A percentile compares a stretch with the other conserved stretches of the same genome.
These are phyloP conservation scores for Mortierella alpina DNA, from an alignment of 192 early-diverging fungal species.

Conservation along the genomic window DNA sequence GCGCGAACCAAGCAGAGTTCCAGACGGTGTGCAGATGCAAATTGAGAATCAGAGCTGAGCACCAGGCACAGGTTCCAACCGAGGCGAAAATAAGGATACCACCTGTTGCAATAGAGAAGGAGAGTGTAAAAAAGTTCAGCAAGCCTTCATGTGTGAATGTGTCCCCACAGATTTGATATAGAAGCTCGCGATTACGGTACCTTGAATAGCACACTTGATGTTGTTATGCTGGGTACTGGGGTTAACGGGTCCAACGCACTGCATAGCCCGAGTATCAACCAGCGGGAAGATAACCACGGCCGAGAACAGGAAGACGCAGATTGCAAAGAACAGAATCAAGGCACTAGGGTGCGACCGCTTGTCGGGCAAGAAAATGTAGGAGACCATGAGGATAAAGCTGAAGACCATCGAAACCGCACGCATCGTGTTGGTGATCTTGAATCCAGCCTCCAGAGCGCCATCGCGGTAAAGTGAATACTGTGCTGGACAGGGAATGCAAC, in stretches of 20 bases:
- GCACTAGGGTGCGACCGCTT: slow-evolving; percentile 63
- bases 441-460: slow-evolving; percentile 52
- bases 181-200: slow-evolving; percentile 8
- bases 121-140: not conserved
- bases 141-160: not conserved
- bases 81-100: slow-evolving; percentile 61
- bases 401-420: slow-evolving; percentile 56
- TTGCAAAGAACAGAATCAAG: slow-evolving; percentile 57
- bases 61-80: slow-evolving; percentile 55
- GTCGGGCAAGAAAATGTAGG: slow-evolving; percentile 60
- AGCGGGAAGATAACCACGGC: slow-evolving; percentile 59
- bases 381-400: slow-evolving; percentile 56
- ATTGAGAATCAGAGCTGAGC: slow-evolving; percentile 58
- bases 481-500: slow-evolving; percentile 65
- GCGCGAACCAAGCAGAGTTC: slow-evolving; percentile 61
- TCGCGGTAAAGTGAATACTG: slow-evolving; percentile 59
- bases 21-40: slow-evolving; percentile 67
- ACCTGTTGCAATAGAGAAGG: slow-evolving; percentile 30
- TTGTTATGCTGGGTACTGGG: slow-evolving; percentile 61
- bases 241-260: slow-evolving; percentile 51
- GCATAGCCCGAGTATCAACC: slow-evolving; percentile 53
- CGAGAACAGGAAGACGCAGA: slow-evolving; percentile 62
- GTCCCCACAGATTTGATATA: not conserved
- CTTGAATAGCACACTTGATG: slow-evolving; percentile 60
- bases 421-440: slow-evolving; percentile 57